A percentile compares a stretch with the other conserved stretches of the same genome.
Evolutionary conservation across 805 yeast species (phyloP).

Genomic region (Yamadazyma kitorensis): DNA sequence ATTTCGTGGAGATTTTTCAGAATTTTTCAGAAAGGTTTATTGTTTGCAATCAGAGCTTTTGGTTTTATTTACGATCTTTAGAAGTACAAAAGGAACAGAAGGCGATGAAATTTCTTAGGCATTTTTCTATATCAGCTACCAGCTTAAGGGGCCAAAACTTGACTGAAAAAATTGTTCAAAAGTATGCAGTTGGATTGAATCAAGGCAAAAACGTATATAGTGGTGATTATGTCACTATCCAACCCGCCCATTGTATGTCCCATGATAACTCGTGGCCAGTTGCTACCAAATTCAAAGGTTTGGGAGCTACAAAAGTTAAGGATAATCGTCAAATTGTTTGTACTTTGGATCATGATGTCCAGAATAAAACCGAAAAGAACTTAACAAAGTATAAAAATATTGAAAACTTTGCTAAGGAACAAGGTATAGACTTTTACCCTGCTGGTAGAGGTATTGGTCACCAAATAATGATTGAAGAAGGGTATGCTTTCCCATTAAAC

Average conservation of each 20-base stretch:
- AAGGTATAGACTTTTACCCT: constrained; percentile 94
- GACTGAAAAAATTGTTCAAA: constrained; percentile 94
- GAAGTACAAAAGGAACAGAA: no score
- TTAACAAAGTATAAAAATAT: constrained; percentile 84
- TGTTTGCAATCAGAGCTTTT: background rate
- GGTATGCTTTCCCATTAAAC: constrained; percentile 93
- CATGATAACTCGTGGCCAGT: constrained; percentile 99
- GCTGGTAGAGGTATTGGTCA: constrained; percentile 99
- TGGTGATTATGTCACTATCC: constrained; percentile 94
- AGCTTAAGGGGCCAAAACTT: constrained; percentile 65
- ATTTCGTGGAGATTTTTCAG: background rate
- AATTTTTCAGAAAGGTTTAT: background rate
- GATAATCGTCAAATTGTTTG: constrained; percentile 91
- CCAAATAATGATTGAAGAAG: constrained; percentile 98
- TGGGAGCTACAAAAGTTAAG: constrained; percentile 82
- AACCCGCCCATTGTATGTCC: constrained; percentile 98
- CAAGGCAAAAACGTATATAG: constrained; percentile 71
- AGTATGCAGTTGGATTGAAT: constrained; percentile 83
- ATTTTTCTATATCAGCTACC: constrained; percentile 16
- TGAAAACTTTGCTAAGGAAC: constrained; percentile 82
- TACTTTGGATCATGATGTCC: constrained; percentile 97
- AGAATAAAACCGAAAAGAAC: constrained; percentile 86
- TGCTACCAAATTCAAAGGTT: constrained; percentile 91
- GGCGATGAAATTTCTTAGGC: constrained; percentile 13
- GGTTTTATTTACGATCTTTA: background rate